Percentiles rank a stretch among this genome's conserved stretches.
These are phyloP conservation scores for Przewalskia tangutica DNA, from an alignment of 257 asterid species.

Conservation along the genomic window DNA sequence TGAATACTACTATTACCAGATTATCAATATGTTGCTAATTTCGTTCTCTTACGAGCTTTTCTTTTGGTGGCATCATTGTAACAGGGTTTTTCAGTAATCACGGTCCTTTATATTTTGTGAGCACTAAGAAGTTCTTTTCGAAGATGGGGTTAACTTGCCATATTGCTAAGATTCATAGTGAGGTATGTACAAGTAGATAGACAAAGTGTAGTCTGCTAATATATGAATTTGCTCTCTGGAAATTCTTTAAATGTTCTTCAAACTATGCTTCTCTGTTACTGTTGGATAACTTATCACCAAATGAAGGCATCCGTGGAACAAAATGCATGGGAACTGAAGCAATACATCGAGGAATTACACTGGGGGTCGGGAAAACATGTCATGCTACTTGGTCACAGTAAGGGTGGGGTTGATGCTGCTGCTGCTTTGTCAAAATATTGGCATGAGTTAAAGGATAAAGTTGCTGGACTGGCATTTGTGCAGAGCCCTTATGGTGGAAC, in stretches of 20 bases:
- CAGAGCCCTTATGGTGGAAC: conserved; percentile 96
- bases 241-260: not conserved
- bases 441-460: conserved; percentile 55
- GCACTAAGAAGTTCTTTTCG: conserved; percentile 74
- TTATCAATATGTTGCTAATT: not conserved
- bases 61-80: conserved; percentile 5
- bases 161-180: conserved; percentile 87
- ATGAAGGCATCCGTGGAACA: conserved; percentile 80
- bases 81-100: conserved; percentile 91
- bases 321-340: conserved; percentile 90
- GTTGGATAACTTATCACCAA: not conserved
- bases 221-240: not conserved
- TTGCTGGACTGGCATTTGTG: conserved; percentile 83
- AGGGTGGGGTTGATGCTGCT: conserved; percentile 95
- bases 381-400: conserved; percentile 93
- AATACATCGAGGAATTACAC: conserved; percentile 79
- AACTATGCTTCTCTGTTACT: conserved; percentile 4
- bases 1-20: not conserved
- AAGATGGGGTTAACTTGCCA: conserved; percentile 94
- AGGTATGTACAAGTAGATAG: conserved; percentile 30
- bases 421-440: conserved; percentile 86
- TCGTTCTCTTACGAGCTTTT: not conserved
- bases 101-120: conserved; percentile 76
- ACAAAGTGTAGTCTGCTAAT: not conserved
- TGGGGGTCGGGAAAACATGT: conserved; percentile 94